Evolutionary conservation across 495 filamentous ascomycete species (phyloP), one percentile per base, ranked within the genome.

Genomic region (Hypoxylon fragiforme): DNA sequence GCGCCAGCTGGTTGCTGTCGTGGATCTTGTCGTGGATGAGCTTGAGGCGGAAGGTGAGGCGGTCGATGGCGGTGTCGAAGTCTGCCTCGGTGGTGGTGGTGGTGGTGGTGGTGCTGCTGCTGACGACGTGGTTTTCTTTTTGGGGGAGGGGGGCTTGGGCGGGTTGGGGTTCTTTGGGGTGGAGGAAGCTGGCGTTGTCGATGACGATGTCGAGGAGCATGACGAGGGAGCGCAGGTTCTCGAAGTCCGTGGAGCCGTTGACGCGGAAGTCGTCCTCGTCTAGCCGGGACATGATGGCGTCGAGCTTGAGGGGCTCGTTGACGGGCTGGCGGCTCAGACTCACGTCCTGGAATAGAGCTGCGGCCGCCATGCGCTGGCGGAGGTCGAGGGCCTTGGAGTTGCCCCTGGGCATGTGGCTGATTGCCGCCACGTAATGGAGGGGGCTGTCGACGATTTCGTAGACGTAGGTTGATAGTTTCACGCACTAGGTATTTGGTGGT

Each of bases 41-140:
- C 56, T 85, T 88, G 44, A 97, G 72, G 16, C 72, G 71, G 12
- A 73, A 65, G 11, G 82, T 77, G 1, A 97, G 72, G 7, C 59
- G 63, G 65, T 96, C 92, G 44, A 96, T 73, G 2, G 82, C 75
- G 3, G 67, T 63, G 61, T 96, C 85, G 71, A 90, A 94, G 14
- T 35, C 31, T 35, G 4, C 9, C 24, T 4, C 24, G 24, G 24
- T 4, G 24, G 24, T 9, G 24, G 24, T 35, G 31, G 31, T 13
- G 7, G 31, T 4, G 11, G 5, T 30, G 26, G 31, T 4, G n/a
- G 7, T 35, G 5, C 31, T 35, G 31, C n/a, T 35, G 31, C 31
- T 35, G 6, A 9, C 24, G n/a, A n/a, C n/a, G n/a, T 28, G 24
- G 5, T 9, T 28, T 9, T 28, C 9, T 9, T 28, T 34, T n/a